Conservation (phyloP, 2,329 filamentous ascomycete species). For the Coniochaeta prunicola region DNA sequence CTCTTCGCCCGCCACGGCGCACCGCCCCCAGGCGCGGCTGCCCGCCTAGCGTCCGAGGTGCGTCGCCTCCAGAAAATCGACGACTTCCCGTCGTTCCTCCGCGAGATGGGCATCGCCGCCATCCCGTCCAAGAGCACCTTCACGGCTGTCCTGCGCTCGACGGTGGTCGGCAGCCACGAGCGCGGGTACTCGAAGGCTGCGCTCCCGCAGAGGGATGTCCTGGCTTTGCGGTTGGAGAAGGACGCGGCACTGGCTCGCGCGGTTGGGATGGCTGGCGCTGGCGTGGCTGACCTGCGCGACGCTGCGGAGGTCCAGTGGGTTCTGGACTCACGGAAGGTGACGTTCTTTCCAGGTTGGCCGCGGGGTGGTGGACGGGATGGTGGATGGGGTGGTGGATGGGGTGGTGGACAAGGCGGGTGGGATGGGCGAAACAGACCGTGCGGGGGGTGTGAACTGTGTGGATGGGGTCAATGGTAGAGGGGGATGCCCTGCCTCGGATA, state of each 20-base stretch:
- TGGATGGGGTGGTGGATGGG: background rate
- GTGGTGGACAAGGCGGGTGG: too few relatives aligned
- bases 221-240: background rate
- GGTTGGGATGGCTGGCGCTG: background rate
- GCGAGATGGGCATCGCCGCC: background rate
- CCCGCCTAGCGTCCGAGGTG: conserved; percentile 31
- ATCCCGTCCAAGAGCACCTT: background rate
- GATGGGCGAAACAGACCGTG: too few relatives aligned
- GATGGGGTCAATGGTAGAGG: too few relatives aligned
- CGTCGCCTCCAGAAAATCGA: conserved; percentile 33
- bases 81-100: conserved; percentile 30
- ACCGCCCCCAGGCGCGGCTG: conserved; percentile 31
- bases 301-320: background rate
- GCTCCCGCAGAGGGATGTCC: background rate
- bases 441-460: too few relatives aligned
- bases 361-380: too few relatives aligned
- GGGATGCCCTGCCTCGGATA: too few relatives aligned
- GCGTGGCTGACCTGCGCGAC: background rate
- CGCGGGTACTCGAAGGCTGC: background rate
- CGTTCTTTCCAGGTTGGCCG: background rate
- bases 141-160: background rate
- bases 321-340: background rate
- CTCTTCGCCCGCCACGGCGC: conserved; percentile 39
- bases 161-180: background rate
- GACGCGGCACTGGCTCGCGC: background rate